Evolutionary conservation across 2,329 filamentous ascomycete genomes (phyloP).

Genomic region (Aspergillus caelatus): DNA sequence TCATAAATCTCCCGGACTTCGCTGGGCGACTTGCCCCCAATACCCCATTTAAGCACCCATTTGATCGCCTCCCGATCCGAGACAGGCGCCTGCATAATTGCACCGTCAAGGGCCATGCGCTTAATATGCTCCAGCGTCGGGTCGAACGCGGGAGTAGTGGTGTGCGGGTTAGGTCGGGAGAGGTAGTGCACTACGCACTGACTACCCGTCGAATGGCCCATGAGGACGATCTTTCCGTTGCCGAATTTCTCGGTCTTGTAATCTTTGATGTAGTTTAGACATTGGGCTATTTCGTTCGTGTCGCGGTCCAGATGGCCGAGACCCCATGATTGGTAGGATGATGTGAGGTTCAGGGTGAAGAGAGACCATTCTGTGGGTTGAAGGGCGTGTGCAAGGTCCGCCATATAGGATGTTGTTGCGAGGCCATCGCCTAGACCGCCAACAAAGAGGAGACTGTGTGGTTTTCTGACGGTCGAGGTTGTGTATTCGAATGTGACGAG

Average conservation of each 20-base stretch:
- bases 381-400: conserved; percentile 52
- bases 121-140: conserved; percentile 35
- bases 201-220: conserved; percentile 71
- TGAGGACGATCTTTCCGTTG: conserved; percentile 59
- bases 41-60: conserved; percentile 31
- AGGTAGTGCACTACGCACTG: conserved; percentile 70
- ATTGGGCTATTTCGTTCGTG: conserved; percentile 55
- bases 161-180: conserved; percentile 46
- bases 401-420: conserved; percentile 57
- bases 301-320: conserved; percentile 56
- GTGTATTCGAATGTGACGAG: conserved; percentile 48
- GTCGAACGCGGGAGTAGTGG: conserved; percentile 33
- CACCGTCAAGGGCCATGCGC: conserved; percentile 66
- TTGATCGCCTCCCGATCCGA: conserved; percentile 72
- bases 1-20: conserved; percentile 33
- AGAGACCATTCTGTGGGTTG: conserved; percentile 56
- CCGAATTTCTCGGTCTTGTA: conserved; percentile 34
- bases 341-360: conserved; percentile 55
- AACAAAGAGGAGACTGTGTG: conserved; percentile 59
- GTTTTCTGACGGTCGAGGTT: conserved; percentile 31
- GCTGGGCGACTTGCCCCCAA: conserved; percentile 26
- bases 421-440: conserved; percentile 63
- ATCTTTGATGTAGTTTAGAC: conserved; percentile 54
- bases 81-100: conserved; percentile 78
- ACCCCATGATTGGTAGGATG: conserved; percentile 59